These are phyloP conservation scores for Colletotrichum chrysophilum DNA, from an alignment of 2,329 filamentous ascomycete species.

Conservation along the genomic window DNA sequence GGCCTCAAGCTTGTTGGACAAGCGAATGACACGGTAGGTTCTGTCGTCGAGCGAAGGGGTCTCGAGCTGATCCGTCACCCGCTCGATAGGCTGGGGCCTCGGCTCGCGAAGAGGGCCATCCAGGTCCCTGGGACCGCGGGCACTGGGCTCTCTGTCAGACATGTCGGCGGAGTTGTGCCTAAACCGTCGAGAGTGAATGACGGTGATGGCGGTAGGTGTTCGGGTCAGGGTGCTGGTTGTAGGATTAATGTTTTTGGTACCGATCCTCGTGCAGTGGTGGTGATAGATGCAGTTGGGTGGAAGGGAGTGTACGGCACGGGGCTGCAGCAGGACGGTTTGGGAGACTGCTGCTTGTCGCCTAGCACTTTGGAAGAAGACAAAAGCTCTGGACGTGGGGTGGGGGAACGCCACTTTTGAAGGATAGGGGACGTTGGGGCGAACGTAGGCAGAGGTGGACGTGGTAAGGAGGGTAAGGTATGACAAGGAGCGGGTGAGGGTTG, in stretches of 20 bases:
- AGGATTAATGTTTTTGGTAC: not conserved
- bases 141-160: slow-evolving; percentile 26
- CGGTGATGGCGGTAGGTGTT: not conserved
- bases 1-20: slow-evolving; percentile 88
- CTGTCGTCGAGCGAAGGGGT: slow-evolving; percentile 86
- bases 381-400: slow-evolving; percentile 11
- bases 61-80: slow-evolving; percentile 75
- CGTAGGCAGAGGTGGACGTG: not conserved
- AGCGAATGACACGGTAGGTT: slow-evolving; percentile 83
- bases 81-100: slow-evolving; percentile 36
- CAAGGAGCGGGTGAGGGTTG: not conserved
- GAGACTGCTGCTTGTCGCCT: slow-evolving; percentile 12
- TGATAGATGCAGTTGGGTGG: not conserved
- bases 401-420: slow-evolving; percentile 21
- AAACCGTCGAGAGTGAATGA: not conserved
- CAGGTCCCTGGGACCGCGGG: slow-evolving; percentile 1
- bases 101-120: slow-evolving; percentile 32
- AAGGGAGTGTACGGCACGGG: slow-evolving; percentile 2
- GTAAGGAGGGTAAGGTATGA: not conserved
- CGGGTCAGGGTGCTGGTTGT: not conserved
- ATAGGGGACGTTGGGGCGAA: not conserved
- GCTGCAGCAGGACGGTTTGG: slow-evolving; percentile 15
- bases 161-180: slow-evolving; percentile 12
- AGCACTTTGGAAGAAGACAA: not conserved
- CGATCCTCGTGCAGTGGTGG: not conserved